Conservation (phyloP, 2,329 filamentous ascomycete genomes). For the Aschersonia sp. region DNA sequence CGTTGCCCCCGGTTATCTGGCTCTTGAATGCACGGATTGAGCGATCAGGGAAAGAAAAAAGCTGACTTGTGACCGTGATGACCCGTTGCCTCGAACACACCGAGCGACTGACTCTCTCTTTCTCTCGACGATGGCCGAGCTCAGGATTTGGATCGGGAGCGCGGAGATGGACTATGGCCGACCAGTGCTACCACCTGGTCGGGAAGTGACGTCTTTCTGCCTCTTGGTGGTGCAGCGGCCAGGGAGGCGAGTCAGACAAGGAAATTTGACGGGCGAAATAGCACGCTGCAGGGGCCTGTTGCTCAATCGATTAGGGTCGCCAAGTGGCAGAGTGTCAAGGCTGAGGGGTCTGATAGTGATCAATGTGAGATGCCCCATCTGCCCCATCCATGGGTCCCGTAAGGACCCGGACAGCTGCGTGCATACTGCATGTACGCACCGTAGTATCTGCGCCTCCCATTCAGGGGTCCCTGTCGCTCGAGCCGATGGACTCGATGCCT, state of each 20-base stretch:
- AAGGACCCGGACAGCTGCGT: not conserved
- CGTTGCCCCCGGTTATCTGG: not conserved
- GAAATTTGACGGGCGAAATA: constrained; percentile 4
- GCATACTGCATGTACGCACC: too few species aligned
- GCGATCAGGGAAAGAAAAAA: too few species aligned
- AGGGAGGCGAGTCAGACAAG: constrained; percentile 6
- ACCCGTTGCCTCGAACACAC: too few species aligned
- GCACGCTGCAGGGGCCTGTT: constrained; percentile 1
- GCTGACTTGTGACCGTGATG: too few species aligned
- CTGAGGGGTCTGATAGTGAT: not conserved
- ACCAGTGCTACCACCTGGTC: not conserved
- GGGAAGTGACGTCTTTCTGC: constrained; percentile 1
- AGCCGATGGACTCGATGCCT: too few species aligned
- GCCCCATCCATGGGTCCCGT: not conserved
- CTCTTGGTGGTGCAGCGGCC: not conserved
- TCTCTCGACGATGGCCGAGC: not conserved
- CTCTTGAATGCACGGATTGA: not conserved
- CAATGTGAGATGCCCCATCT: not conserved
- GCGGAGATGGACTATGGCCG: constrained; percentile 2
- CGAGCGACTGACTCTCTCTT: too few species aligned
- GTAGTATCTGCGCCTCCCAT: too few species aligned
- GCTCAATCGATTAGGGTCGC: not conserved
- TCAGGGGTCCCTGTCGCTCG: too few species aligned
- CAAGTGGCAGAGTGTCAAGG: not conserved
- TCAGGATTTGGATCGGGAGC: constrained; percentile 1